Conservation (phyloP, 352 stramenopile genomes). For the Phytophthora fragariae region DNA sequence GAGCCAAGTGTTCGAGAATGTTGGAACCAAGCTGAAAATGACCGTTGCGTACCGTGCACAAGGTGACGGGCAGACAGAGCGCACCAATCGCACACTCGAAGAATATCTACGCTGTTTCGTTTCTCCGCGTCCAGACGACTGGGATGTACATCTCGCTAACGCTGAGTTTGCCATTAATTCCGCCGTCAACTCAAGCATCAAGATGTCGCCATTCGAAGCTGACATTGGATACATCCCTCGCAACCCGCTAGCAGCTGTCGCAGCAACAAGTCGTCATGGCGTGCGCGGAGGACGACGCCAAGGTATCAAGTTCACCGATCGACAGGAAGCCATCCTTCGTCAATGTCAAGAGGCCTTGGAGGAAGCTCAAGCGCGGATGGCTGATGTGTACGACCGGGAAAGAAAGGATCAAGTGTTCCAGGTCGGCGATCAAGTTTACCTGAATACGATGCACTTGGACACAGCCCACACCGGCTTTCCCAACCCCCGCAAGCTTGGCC, state of each 20-base stretch:
- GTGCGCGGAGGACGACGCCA: neutral
- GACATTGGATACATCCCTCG: neutral
- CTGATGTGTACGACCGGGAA: conserved; percentile 2
- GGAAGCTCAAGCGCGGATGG: conserved; percentile 2
- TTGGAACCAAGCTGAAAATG: neutral
- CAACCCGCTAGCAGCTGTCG: neutral
- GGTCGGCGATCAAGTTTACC: conserved; percentile 1
- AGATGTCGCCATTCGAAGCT: neutral
- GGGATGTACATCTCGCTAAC: neutral
- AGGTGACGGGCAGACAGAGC: neutral
- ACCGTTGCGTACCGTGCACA: neutral
- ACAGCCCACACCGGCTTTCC: conserved; percentile 1
- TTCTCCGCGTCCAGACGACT: neutral
- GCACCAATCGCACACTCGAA: neutral
- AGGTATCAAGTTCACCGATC: neutral
- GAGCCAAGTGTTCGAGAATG: neutral
- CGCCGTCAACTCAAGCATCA: too few species aligned
- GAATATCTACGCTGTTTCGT: neutral
- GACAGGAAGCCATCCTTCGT: neutral
- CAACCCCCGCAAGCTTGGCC: neutral
- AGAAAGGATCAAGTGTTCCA: conserved; percentile 9
- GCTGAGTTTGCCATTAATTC: too few species aligned
- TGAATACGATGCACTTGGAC: neutral
- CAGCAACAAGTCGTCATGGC: neutral
- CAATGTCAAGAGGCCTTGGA: conserved; percentile 13